Evolutionary conservation across 2,329 filamentous ascomycete species (phyloP), one percentile per base, ranked within the genome.

Genomic region (Aureobasidium sp.): DNA sequence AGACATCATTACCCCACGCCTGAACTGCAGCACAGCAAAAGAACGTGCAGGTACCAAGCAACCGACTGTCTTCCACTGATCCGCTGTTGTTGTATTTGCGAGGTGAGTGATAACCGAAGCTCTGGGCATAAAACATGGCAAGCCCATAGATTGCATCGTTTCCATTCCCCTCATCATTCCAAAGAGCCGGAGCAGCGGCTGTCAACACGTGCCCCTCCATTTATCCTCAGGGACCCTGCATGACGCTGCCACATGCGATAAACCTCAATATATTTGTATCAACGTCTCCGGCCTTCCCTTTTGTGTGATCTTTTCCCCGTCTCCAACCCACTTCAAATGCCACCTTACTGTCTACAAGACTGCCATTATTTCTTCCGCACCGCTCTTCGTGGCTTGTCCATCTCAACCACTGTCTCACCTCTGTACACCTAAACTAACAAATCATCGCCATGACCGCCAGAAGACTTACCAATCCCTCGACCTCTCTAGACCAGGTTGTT

Each of bases 331-430:
- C 48, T 59, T 58, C 59, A 58, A 53, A 95, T 95, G 90, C 89
- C 89, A 80, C 76, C 82, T 70, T 93, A 90, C 76, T 95, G 81
- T 76, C 80, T 90, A 63, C 87, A 94, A 81, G 89, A 95, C 76
- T 95, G 89, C 72, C 90, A 95, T 75, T 95, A 95, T 78, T 95
- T 96, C 78, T 94, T 90, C 80, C 90, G 90, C 80, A 95, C 87
- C 76, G 89, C 90, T 73, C 79, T 96, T 78, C 90, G 90, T 80
- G 87, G 91, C 73, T 80, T 96, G 69, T 93, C 89, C 72, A 86
- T 96, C 70, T 84, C 86, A 77, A 95, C 89, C 69, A 83, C 79
- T 71, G 84, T 96, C 75, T 90, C 88, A 67, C 87, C 88, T 68
- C 79, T 90, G 61, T 91, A 90, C 79, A 68, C 83, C 82, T 76